Evolutionary conservation across 768 basidiomycete species (phyloP), one percentile per base, ranked within the genome.

Genomic region (Kockovaella imperatae): DNA sequence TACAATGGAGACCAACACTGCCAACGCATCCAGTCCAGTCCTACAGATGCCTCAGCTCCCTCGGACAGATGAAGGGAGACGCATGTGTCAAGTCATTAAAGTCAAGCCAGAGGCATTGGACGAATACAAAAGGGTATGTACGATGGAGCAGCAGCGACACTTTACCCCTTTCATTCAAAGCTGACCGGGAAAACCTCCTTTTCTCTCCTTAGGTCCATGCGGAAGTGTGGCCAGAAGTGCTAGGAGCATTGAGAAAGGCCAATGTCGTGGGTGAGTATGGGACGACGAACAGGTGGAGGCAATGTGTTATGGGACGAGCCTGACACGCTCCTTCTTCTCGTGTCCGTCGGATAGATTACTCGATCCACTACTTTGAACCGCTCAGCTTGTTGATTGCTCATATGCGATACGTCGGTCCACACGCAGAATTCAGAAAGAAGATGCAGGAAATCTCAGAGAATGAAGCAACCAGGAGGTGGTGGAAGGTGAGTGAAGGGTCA

Each of bases 341-440:
- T n/a, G n/a, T n/a, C n/a, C n/a, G n/a, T n/a, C n/a, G n/a, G n/a
- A 23, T 34, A 72, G 84, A 87, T 70, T 87, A 87, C 64, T 83
- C 83, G 15, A 87, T 87, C 67, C 76, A 83, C 58, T 77, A 84
- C 60, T 78, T 81, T 57, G 77, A 79, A 15, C 59, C 67, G 14
- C 69, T 62, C 10, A 51, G 60, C 31, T 76, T 87, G 34, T 76
- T 87, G n/a, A 77, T 86, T 52, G 84, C 84, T n/a, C 80, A 76
- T 36, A 83, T 87, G 76, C 83, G 83, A 59, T 86, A 86, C 59
- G 79, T 74, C 0, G 86, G 84, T 28, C 40, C 40, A 6, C 13
- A 25, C 0, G 51, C 71, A 3, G 78, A 87, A 56, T 85, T 78
- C 31, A 79, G 77, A 34, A 72, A 53, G 13, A 85, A 86, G 57